Evolutionary conservation across 164 flowering plant species (phyloP).

Genomic region (Stephania japonica): DNA sequence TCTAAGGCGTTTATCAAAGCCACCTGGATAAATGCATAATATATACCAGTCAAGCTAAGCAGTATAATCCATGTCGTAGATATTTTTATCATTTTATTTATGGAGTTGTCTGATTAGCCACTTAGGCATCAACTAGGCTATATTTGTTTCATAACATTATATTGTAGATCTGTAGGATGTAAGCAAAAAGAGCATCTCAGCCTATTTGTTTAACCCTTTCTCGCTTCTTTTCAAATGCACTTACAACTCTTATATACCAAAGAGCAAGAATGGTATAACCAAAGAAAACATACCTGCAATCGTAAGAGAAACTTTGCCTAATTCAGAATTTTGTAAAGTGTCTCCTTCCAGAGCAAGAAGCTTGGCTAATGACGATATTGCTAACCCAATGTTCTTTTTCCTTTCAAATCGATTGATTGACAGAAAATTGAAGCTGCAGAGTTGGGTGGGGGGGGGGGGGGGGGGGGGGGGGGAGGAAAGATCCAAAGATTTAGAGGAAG

Average conservation of each 20-base stretch:
- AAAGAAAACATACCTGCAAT: conserved; percentile 52
- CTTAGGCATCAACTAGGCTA: neutral
- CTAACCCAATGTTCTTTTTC: conserved; percentile 86
- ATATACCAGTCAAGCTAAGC: neutral
- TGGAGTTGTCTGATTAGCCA: neutral
- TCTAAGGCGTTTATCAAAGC: conserved; percentile 72
- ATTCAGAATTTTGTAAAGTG: conserved; percentile 27
- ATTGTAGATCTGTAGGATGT: no score
- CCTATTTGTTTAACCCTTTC: neutral
- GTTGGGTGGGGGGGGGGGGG: no score
- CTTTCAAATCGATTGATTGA: conserved; percentile 91
- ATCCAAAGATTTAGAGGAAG: neutral
- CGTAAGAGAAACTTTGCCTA: conserved; percentile 46
- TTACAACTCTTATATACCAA: neutral
- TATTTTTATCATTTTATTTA: neutral
- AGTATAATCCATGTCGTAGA: neutral
- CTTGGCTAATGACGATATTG: conserved; percentile 73
- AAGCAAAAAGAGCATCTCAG: neutral
- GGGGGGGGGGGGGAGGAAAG: neutral
- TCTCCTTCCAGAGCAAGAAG: conserved; percentile 37
- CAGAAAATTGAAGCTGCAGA: conserved; percentile 61
- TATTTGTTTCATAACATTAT: neutral
- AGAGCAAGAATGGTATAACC: neutral
- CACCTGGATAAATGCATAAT: conserved; percentile 47
- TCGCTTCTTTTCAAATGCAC: neutral